Evolutionary conservation across 768 basidiomycete species (phyloP), one percentile per base, ranked within the genome.

Genomic region (Psilocybe sp.): DNA sequence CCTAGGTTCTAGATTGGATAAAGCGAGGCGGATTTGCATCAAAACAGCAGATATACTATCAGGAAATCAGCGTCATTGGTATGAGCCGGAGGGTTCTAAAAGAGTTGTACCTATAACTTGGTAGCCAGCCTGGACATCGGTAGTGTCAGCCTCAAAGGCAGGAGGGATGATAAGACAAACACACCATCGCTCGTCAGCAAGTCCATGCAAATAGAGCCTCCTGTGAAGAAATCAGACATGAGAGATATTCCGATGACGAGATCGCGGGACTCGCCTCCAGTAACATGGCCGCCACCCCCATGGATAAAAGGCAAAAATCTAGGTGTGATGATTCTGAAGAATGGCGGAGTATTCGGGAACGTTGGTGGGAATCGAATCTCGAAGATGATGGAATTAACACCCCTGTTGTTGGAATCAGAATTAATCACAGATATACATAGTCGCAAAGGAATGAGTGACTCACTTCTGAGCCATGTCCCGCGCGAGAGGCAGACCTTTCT

Each of bases 161-260:
- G 33, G 18, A 4, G 12, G 9, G 12, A 38, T 9, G 15, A 7
- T 4, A 6, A 35, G 20, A 50, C n/a, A 5, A 18, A 39, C 75
- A 56, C 47, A 80, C 83, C 84, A 51, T 84, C 80, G 0, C 81
- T 71, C 1, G 83, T 85, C 44, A 87, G 65, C 6, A 86, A 68
- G 60, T 87, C 85, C 84, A 88, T 86, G 57, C 86, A 88, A 43
- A 88, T 85, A 3, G 82, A 85, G 1, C 85, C 86, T 10, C 85
- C 83, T 80, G 38, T 51, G 43, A 19, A 42, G 35, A 40, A 37
- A n/a, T 14, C 13, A 33, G 32, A 7, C 13, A 34, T 34, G 6
- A 19, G 20, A 35, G 4, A 20, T 13, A 7, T 19, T 23, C 11
- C 3, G 18, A 40, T 6, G 3, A 28, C 6, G 12, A 16, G 23